phyloP scores from a whole-genome alignment of 2,329 filamentous ascomycete species.

The Samsoniella hepiali region DNA sequence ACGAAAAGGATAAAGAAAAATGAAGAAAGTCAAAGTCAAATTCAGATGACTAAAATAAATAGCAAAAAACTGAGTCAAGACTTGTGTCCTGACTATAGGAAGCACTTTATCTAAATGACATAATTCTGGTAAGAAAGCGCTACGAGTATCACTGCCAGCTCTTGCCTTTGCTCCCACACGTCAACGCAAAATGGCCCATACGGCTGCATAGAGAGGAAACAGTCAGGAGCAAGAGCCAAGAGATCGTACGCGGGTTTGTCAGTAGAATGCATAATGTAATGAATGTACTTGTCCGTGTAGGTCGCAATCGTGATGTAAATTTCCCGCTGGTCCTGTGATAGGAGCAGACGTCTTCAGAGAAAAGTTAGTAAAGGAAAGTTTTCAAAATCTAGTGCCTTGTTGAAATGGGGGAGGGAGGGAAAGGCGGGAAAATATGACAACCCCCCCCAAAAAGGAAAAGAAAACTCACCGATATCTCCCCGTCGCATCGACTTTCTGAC shows the following conservation, averaged over 20 bases:
- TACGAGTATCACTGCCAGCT: background rate
- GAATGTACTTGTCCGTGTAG: background rate
- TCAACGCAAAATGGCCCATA: background rate
- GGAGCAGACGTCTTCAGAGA: background rate
- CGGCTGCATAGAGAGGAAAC: background rate
- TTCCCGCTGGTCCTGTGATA: conserved; percentile 1
- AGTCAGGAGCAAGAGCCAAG: background rate
- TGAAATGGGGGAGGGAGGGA: too few species aligned
- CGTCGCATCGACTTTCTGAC: background rate
- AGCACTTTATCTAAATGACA: background rate
- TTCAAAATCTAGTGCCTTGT: too few species aligned
- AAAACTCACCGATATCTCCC: background rate
- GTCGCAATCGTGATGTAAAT: background rate
- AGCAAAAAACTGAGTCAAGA: too few species aligned
- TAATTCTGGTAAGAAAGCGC: background rate
- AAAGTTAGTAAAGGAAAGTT: background rate
- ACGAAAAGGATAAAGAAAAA: too few species aligned
- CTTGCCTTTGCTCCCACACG: background rate
- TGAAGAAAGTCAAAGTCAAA: too few species aligned
- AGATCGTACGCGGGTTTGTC: background rate
- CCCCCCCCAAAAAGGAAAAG: too few species aligned
- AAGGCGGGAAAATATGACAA: too few species aligned
- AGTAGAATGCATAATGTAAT: background rate
- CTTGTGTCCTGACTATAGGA: too few species aligned
- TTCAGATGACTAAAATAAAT: too few species aligned